phyloP scores from a whole-genome alignment of 164 flowering plant genomes.

The Macadamia integrifolia region DNA sequence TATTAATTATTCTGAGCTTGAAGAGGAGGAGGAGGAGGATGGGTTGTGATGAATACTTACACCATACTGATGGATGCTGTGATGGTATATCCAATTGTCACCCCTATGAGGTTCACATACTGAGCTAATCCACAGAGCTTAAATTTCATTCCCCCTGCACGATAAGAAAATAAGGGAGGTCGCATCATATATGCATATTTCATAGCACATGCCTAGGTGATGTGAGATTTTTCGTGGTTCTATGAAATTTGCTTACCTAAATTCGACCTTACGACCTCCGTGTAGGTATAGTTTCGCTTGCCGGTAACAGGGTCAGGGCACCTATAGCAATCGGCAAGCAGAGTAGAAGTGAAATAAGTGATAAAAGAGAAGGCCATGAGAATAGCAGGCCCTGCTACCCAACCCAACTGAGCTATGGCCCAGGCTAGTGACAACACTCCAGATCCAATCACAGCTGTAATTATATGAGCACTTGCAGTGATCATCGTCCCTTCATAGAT shows the following conservation, averaged over 20 bases:
- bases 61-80: constrained; percentile 96
- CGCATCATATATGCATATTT: no score
- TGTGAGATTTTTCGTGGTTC: neutral
- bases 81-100: constrained; percentile 89
- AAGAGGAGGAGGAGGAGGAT: no score
- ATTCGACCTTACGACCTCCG: constrained; percentile 73
- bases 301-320: constrained; percentile 80
- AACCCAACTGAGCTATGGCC: constrained; percentile 92
- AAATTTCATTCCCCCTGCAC: constrained; percentile 64
- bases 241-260: constrained; percentile 41
- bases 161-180: no score
- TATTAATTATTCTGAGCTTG: no score
- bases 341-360: constrained; percentile 76
- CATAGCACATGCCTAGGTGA: no score
- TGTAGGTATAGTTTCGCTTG: constrained; percentile 81
- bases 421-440: constrained; percentile 91
- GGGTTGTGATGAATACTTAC: constrained; percentile 40
- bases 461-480: constrained; percentile 95
- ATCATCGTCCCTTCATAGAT: constrained; percentile 54
- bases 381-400: constrained; percentile 72
- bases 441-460: constrained; percentile 96
- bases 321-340: constrained; percentile 81
- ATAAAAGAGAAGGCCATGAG: constrained; percentile 71
- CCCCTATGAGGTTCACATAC: constrained; percentile 66
- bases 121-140: constrained; percentile 86